Evolutionary conservation across 306 rosid species (phyloP), one percentile per base, ranked within the genome.

Genomic region (Vigna radiata): DNA sequence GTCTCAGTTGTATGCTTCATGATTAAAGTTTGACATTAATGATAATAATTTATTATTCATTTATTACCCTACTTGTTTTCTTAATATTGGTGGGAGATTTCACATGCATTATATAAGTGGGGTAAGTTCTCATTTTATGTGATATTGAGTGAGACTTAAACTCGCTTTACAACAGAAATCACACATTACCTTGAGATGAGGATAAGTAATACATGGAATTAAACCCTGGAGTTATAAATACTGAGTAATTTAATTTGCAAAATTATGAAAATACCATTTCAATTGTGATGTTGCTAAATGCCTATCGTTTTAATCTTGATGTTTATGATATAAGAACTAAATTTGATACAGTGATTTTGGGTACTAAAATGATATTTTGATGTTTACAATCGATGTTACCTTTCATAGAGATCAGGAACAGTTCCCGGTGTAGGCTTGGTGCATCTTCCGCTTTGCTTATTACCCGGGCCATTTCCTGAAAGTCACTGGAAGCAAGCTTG

Each of bases 361-460:
- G 23, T 10, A 23, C 16, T 56, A 23, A 21, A 11, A 31, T 25
- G 39, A 29, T 60, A 29, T 6, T 36, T 77, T 74, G 82, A 49
- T 59, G 74, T 69, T 82, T 50, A 18, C 17, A 0, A 17, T 77
- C 54, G 43, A 48, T 65, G 48, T 77, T 27, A 59, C 29, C 0
- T 64, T 77, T 68, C 59, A 43, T 82, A 94, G 97, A 82, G 86
- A 77, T 94, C 97, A 0, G 96, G 91, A 68, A 87, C 61, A 73
- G 87, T 94, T 41, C 96, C 98, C 19, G 98, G 97, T 59, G 90
- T 94, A 17, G 97, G 98, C 33, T 53, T 94, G 89, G 94, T 88
- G 53, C 98, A 94, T 76, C 87, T 88, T 8, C 96, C 98, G 2
- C 79, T 90, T 78, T 81, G 97, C 80, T 85, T 94, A 70, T 76